phyloP scores from a whole-genome alignment of 805 yeast genomes.

The Wickerhamiella alocasiicola region DNA sequence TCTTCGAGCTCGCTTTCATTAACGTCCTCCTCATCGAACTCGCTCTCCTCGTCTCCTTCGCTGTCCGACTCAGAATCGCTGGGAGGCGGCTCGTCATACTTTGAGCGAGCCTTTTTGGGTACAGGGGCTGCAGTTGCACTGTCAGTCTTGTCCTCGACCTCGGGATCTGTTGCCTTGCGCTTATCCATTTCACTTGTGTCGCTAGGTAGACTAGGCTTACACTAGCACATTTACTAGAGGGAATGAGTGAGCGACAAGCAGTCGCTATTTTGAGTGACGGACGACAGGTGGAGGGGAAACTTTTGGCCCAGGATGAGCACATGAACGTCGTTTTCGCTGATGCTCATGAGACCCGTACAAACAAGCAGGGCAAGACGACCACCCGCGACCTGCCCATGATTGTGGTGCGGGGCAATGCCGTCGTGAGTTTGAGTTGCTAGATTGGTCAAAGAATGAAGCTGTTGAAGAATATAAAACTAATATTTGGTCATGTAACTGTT shows the following conservation, averaged over 20 bases:
- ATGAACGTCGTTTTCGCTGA: slow-evolving; percentile 78
- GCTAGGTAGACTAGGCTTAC: too few relatives aligned
- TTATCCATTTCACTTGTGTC: slow-evolving; percentile 10
- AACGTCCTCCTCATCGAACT: slow-evolving; percentile 27
- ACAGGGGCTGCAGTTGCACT: slow-evolving; percentile 16
- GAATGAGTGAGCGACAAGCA: neutral
- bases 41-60: slow-evolving; percentile 53
- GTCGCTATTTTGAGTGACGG: slow-evolving; percentile 47
- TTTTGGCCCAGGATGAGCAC: slow-evolving; percentile 76
- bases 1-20: slow-evolving; percentile 16
- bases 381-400: slow-evolving; percentile 70
- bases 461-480: neutral
- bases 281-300: slow-evolving; percentile 62
- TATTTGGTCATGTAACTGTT: neutral
- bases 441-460: neutral
- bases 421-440: slow-evolving; percentile 37
- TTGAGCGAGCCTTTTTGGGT: slow-evolving; percentile 29
- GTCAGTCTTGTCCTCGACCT: slow-evolving; percentile 18
- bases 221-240: too few relatives aligned
- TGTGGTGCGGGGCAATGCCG: slow-evolving; percentile 77
- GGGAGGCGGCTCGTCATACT: slow-evolving; percentile 33
- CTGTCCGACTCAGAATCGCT: slow-evolving; percentile 14
- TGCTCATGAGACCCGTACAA: slow-evolving; percentile 68
- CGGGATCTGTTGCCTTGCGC: slow-evolving; percentile 9
- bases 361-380: slow-evolving; percentile 56